These are phyloP conservation scores for Lyophyllum atratum DNA, from an alignment of 768 basidiomycete species.

Conservation along the genomic window DNA sequence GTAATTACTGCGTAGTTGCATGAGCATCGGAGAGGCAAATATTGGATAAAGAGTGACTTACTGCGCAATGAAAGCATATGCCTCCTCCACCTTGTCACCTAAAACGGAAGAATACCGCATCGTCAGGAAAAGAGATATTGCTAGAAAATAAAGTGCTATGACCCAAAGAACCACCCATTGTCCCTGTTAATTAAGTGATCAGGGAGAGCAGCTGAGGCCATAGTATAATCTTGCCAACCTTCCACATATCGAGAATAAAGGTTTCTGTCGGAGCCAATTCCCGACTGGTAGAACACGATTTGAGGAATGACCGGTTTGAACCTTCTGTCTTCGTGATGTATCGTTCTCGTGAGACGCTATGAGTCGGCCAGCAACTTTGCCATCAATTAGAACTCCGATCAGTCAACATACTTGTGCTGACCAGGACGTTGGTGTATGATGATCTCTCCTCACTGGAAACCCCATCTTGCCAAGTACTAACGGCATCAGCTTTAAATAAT, in stretches of 20 bases:
- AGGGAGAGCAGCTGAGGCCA: neutral
- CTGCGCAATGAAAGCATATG: constrained; percentile 82
- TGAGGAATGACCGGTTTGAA: constrained; percentile 49
- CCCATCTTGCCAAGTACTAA: constrained; percentile 79
- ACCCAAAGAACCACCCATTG: constrained; percentile 68
- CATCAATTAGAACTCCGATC: neutral
- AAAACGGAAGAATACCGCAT: neutral
- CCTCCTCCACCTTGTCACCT: constrained; percentile 79
- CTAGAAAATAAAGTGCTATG: constrained; percentile 7
- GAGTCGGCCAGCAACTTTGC: neutral
- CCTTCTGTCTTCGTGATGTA: constrained; percentile 51
- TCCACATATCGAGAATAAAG: constrained; percentile 62
- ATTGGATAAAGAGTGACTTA: constrained; percentile 36
- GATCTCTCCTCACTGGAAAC: constrained; percentile 42
- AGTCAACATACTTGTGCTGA: constrained; percentile 29
- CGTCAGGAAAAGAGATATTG: neutral
- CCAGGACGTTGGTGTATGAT: constrained; percentile 59
- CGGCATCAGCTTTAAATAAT: neutral
- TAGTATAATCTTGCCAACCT: constrained; percentile 35
- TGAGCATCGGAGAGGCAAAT: too few species aligned
- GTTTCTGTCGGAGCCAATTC: constrained; percentile 58
- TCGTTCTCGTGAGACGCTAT: constrained; percentile 56
- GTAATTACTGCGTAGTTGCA: constrained; percentile 55
- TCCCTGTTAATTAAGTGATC: constrained; percentile 40
- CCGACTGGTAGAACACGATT: constrained; percentile 65